Percentiles rank a stretch among this genome's conserved stretches.
phyloP scores from a whole-genome alignment of 2,329 filamentous ascomycete species.

The Aspergillus udagawae region DNA sequence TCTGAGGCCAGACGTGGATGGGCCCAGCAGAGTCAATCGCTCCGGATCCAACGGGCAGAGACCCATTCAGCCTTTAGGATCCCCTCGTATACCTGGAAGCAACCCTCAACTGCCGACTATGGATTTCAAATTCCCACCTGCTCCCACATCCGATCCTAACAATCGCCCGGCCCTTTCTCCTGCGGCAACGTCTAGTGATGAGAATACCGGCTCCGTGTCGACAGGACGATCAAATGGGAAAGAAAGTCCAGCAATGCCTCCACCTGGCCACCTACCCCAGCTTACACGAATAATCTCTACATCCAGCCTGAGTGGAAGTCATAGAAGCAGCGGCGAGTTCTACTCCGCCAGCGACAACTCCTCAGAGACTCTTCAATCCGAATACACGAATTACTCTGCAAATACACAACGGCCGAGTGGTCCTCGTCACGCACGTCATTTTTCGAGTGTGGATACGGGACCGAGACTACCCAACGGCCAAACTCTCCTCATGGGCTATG shows the following conservation, averaged over 20 bases:
- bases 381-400: slow-evolving; percentile 59
- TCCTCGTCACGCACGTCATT: slow-evolving; percentile 38
- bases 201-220: slow-evolving; percentile 10
- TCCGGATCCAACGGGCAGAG: slow-evolving; percentile 25
- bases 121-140: slow-evolving; percentile 56
- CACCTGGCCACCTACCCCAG: slow-evolving; percentile 34
- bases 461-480: slow-evolving; percentile 45
- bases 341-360: slow-evolving; percentile 95
- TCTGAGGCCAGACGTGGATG: slow-evolving; percentile 32
- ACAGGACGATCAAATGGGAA: slow-evolving; percentile 16
- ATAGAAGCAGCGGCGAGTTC: slow-evolving; percentile 88
- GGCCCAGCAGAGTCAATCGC: slow-evolving; percentile 22
- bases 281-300: slow-evolving; percentile 68
- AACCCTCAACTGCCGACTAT: slow-evolving; percentile 35
- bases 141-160: slow-evolving; percentile 28
- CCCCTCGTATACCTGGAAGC: slow-evolving; percentile 39
- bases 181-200: slow-evolving; percentile 26
- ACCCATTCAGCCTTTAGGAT: slow-evolving; percentile 33
- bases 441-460: slow-evolving; percentile 39
- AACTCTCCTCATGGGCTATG: slow-evolving; percentile 95
- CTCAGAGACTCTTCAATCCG: slow-evolving; percentile 85
- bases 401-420: slow-evolving; percentile 51
- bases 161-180: slow-evolving; percentile 25
- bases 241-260: slow-evolving; percentile 22
- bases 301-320: slow-evolving; percentile 72